Conservation (phyloP, 148 eudicot species). For the Persicaria maculosa region DNA sequence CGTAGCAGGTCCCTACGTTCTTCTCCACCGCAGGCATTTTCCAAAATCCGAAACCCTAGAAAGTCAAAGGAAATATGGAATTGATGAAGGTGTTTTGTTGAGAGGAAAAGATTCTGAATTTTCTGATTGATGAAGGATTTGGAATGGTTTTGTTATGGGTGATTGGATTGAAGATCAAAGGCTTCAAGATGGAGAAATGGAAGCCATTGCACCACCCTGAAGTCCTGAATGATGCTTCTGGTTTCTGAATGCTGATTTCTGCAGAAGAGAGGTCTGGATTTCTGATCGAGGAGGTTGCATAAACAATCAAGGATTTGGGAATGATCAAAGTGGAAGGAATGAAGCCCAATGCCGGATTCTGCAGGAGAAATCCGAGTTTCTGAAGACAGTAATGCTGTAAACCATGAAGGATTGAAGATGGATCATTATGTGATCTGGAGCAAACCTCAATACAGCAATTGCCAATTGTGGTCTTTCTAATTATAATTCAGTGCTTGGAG, state of each 20-base stretch:
- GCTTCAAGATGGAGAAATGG: no score
- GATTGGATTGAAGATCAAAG: no score
- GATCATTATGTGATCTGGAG: not conserved
- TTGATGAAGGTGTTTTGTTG: no score
- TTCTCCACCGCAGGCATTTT: slow-evolving; percentile 13
- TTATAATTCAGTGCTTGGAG: not conserved
- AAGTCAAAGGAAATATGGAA: not conserved
- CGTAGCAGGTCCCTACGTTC: slow-evolving; percentile 20
- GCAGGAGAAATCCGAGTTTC: not conserved
- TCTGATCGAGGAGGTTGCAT: not conserved
- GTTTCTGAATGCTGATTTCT: no score
- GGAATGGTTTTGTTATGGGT: no score
- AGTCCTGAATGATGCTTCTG: no score
- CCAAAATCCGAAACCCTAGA: not conserved
- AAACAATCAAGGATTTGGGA: not conserved
- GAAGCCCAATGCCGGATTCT: not conserved
- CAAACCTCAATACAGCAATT: not conserved
- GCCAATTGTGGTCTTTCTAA: not conserved
- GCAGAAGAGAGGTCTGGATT: not conserved
- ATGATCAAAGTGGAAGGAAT: no score
- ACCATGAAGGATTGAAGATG: not conserved
- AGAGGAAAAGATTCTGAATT: no score
- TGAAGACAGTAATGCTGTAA: no score
- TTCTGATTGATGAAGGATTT: no score
- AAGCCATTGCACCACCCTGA: no score